Conservation (phyloP, 495 filamentous ascomycete species). For the Aspergillus carlsbadensis region DNA sequence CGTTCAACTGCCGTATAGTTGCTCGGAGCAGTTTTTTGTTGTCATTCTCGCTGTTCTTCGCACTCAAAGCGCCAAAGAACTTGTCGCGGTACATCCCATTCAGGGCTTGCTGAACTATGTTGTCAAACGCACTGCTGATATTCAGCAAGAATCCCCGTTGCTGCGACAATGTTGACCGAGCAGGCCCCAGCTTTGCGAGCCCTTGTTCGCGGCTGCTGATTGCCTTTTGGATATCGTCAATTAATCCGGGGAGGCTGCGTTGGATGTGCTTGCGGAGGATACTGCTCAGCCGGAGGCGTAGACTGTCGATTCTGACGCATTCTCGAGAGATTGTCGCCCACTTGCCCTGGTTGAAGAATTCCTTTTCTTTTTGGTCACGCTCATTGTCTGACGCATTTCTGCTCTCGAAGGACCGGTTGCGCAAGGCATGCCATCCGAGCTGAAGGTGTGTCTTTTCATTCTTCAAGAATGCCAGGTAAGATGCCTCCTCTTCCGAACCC, state of each 20-base stretch:
- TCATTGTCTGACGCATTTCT: slow-evolving; percentile 30
- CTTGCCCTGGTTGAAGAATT: slow-evolving; percentile 46
- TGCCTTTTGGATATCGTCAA: slow-evolving; percentile 52
- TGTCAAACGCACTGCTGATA: slow-evolving; percentile 50
- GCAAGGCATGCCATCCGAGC: slow-evolving; percentile 52
- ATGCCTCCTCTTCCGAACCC: slow-evolving; percentile 37
- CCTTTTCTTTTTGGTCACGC: slow-evolving; percentile 35
- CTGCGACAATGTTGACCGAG: slow-evolving; percentile 44
- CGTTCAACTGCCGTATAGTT: slow-evolving; percentile 55
- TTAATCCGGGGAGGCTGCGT: slow-evolving; percentile 54
- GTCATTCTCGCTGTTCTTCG: slow-evolving; percentile 17
- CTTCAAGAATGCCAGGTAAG: slow-evolving; percentile 40
- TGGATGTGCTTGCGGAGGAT: slow-evolving; percentile 57
- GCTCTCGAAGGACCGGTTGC: slow-evolving; percentile 44
- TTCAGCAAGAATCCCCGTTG: slow-evolving; percentile 53
- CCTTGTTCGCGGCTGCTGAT: slow-evolving; percentile 24
- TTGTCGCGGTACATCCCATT: slow-evolving; percentile 55
- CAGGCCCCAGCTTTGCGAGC: slow-evolving; percentile 48
- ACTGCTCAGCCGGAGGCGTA: slow-evolving; percentile 53
- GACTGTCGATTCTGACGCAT: slow-evolving; percentile 46
- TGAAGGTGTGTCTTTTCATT: slow-evolving; percentile 46
- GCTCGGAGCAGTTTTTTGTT: slow-evolving; percentile 55
- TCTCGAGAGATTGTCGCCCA: slow-evolving; percentile 43
- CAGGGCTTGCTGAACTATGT: slow-evolving; percentile 47
- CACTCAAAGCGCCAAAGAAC: slow-evolving; percentile 51